Conservation (phyloP, 2,329 filamentous ascomycete species). For the Neofusicoccum sp. region DNA sequence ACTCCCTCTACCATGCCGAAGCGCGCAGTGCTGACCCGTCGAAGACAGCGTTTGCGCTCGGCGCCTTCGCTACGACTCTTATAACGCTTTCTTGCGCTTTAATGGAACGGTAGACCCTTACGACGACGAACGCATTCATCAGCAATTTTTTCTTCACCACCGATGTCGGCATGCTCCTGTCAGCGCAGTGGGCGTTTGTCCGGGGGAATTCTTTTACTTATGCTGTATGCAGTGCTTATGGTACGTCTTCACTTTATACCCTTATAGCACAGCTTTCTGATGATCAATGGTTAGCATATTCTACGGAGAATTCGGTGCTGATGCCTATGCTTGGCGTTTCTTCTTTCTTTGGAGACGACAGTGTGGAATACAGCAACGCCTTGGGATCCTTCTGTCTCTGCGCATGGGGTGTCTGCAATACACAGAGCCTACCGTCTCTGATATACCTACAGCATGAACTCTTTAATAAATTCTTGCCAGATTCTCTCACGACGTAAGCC, state of each 20-base stretch:
- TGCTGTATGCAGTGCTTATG: slow-evolving; percentile 58
- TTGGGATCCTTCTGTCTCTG: slow-evolving; percentile 53
- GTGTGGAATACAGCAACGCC: slow-evolving; percentile 50
- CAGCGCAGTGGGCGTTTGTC: slow-evolving; percentile 59
- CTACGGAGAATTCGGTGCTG: slow-evolving; percentile 53
- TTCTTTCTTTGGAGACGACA: slow-evolving; percentile 47
- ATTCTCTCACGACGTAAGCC: too few relatives aligned
- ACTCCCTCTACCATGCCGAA: background rate
- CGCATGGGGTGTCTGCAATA: too few relatives aligned
- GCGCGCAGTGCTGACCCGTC: background rate
- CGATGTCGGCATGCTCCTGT: slow-evolving; percentile 55
- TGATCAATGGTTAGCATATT: slow-evolving; percentile 42
- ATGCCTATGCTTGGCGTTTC: slow-evolving; percentile 51
- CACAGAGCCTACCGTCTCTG: too few relatives aligned
- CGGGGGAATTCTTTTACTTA: slow-evolving; percentile 58
- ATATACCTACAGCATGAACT: too few relatives aligned
- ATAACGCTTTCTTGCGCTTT: slow-evolving; percentile 56
- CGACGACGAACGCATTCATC: slow-evolving; percentile 54
- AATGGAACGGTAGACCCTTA: slow-evolving; percentile 58
- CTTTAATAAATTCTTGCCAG: too few relatives aligned
- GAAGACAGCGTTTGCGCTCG: slow-evolving; percentile 53
- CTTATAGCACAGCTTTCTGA: background rate
- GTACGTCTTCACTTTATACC: slow-evolving; percentile 30
- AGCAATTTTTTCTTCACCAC: slow-evolving; percentile 58
- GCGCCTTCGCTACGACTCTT: slow-evolving; percentile 58